phyloP scores from a whole-genome alignment of 495 filamentous ascomycete species.

The Aspergillus steynii region DNA sequence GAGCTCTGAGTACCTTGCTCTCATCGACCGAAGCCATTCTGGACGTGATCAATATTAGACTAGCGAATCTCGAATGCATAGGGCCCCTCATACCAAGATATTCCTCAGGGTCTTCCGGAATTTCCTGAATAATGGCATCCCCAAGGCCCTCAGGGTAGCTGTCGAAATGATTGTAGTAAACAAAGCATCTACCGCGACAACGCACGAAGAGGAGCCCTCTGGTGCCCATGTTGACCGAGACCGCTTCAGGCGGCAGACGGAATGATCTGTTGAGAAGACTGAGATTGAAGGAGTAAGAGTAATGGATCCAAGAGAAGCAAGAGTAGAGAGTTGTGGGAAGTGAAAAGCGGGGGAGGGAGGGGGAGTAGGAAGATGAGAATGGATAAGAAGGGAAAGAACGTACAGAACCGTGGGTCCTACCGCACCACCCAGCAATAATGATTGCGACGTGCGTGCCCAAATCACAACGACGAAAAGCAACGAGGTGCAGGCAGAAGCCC shows the following conservation, averaged over 20 bases:
- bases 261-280: background rate
- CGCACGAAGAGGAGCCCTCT: conserved; percentile 27
- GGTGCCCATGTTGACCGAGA: conserved; percentile 21
- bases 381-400: background rate
- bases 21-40: conserved; percentile 21
- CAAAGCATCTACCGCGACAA: conserved; percentile 29
- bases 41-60: background rate
- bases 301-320: background rate
- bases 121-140: conserved; percentile 20
- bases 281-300: background rate
- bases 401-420: too few species aligned
- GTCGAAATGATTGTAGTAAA: conserved; percentile 33
- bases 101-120: conserved; percentile 23
- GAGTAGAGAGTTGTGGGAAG: background rate
- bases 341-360: background rate
- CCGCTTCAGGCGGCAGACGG: background rate
- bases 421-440: too few species aligned
- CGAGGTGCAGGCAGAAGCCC: too few species aligned
- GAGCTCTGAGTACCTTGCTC: conserved; percentile 11
- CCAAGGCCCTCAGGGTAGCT: conserved; percentile 32
- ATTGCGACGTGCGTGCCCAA: too few species aligned
- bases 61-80: background rate
- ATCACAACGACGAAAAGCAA: too few species aligned
- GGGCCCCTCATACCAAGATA: conserved; percentile 19
- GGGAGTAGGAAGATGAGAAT: background rate